Base-by-base conservation (phyloP, 1,284 basidiomycete species). In the Microbotryum intermedium region DNA sequence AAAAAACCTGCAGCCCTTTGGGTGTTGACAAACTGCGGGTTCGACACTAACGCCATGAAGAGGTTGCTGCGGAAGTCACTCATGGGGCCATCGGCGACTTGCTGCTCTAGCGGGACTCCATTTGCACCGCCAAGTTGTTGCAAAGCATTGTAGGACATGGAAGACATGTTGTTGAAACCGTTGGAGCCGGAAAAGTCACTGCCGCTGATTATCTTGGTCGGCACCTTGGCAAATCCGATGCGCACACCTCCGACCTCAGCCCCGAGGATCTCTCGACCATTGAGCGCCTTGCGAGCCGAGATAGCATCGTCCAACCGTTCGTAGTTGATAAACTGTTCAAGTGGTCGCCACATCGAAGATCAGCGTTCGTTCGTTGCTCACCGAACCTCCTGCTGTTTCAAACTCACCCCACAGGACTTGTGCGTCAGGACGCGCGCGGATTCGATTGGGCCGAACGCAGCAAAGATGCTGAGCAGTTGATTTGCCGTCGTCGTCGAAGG, bases 241-340 rank as follows among this genome's bases (percentile, higher is more conserved):
- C 90, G 86, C 67, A 97, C 91, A 28, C 92, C 87, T 25, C 94
- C 94, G 45, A 97, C 89, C 65, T 97, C 93, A 66, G 87, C 87
- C 10, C 94, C 94, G 28, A 98, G 80, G 26, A 97, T 88, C 73
- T 97, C 94, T 51, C 90, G 85, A 25, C 90, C 91, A 72, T 97
- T 94, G 59, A 98, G 79, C 20, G 93, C 88, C 74, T 95, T 95
- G 62, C 93, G 83, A 39, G 94, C 94, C 29, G 90, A 81, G 59
- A 97, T 88, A 46, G 94, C 95, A 73, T 97, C 93, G 73, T 97
- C 95, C 50, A 97, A 80, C 59, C 90, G 85, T 76, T 98, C 94
- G 75, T 95, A 98, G 75, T 98, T 98, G 78, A 97, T 87, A 84
- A 74, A 68, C 56, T 58, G 44, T 21, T 11, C 21, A 25, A 7